Percentiles rank a stretch among this genome's conserved stretches.
Conservation (phyloP, 371 early-diverging fungal species). For the Apophysomyces ossiformis region DNA sequence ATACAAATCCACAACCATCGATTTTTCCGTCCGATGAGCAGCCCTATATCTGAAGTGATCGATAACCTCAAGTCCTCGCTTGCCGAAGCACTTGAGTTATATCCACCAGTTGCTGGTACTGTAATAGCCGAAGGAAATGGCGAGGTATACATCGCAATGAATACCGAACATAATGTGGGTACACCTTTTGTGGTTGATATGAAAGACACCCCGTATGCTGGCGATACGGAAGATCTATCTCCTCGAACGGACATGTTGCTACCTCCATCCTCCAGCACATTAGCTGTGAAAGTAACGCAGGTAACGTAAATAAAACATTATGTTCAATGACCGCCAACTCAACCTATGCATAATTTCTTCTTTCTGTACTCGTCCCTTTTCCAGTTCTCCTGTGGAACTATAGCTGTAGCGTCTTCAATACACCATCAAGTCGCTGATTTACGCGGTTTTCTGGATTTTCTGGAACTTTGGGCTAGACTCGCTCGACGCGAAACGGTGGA, state of each 20-base stretch:
- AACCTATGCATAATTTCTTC: neutral
- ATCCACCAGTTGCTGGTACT: constrained; percentile 42
- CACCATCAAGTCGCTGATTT: constrained; percentile 46
- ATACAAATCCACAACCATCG: constrained; percentile 49
- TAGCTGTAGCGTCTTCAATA: constrained; percentile 43
- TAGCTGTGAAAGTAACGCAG: constrained; percentile 48
- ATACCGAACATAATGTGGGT: constrained; percentile 20
- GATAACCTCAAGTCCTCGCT: constrained; percentile 37
- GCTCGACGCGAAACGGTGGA: constrained; percentile 38
- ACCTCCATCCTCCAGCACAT: constrained; percentile 24
- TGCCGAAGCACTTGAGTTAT: constrained; percentile 47
- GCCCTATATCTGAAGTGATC: constrained; percentile 20
- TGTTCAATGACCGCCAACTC: neutral
- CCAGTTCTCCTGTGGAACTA: constrained; percentile 50
- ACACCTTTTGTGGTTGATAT: constrained; percentile 45
- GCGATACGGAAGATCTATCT: constrained; percentile 38
- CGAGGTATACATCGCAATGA: constrained; percentile 25
- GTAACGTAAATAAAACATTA: constrained; percentile 19
- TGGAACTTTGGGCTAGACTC: constrained; percentile 45
- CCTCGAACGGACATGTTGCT: constrained; percentile 29
- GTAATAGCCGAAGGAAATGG: constrained; percentile 26
- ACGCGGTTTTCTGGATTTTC: constrained; percentile 43
- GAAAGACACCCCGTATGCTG: constrained; percentile 35
- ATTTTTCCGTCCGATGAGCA: constrained; percentile 28
- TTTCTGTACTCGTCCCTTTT: neutral